Percentiles rank a stretch among this genome's conserved stretches.
Evolutionary conservation across 257 asterid species (phyloP).

Genomic region (Capsicum chinense): DNA sequence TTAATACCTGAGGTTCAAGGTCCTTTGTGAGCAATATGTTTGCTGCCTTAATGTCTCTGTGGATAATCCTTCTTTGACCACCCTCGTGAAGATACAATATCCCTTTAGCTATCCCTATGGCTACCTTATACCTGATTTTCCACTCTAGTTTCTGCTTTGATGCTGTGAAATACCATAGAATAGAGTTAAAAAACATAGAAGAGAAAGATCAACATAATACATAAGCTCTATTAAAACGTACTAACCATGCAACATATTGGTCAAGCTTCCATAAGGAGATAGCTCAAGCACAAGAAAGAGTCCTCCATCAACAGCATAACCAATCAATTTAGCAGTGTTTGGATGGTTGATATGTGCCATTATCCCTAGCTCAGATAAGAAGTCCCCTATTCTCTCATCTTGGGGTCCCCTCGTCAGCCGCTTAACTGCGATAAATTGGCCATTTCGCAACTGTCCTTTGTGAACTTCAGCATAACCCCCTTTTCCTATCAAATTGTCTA

Average conservation of each 20-base stretch:
- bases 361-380: slow-evolving; percentile 88
- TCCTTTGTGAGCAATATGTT: slow-evolving; percentile 85
- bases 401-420: slow-evolving; percentile 62
- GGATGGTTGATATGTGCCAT: slow-evolving; percentile 98
- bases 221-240: background rate
- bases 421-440: slow-evolving; percentile 83
- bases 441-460: slow-evolving; percentile 69
- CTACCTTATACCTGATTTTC: slow-evolving; percentile 76
- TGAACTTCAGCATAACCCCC: slow-evolving; percentile 97
- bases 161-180: slow-evolving; percentile 42
- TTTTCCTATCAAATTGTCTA: slow-evolving; percentile 80
- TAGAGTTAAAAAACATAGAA: background rate
- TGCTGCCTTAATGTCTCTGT: slow-evolving; percentile 93
- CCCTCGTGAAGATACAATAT: slow-evolving; percentile 89
- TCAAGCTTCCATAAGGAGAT: slow-evolving; percentile 92
- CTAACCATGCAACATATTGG: slow-evolving; percentile 91
- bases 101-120: slow-evolving; percentile 82
- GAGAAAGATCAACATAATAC: background rate
- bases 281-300: slow-evolving; percentile 87
- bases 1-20: slow-evolving; percentile 83
- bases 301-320: slow-evolving; percentile 95
- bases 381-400: slow-evolving; percentile 78
- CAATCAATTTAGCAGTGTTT: slow-evolving; percentile 86
- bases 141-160: slow-evolving; percentile 73
- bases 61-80: slow-evolving; percentile 90